Conservation (phyloP, 208 protist species). For the Vickermania spadyakhi region DNA sequence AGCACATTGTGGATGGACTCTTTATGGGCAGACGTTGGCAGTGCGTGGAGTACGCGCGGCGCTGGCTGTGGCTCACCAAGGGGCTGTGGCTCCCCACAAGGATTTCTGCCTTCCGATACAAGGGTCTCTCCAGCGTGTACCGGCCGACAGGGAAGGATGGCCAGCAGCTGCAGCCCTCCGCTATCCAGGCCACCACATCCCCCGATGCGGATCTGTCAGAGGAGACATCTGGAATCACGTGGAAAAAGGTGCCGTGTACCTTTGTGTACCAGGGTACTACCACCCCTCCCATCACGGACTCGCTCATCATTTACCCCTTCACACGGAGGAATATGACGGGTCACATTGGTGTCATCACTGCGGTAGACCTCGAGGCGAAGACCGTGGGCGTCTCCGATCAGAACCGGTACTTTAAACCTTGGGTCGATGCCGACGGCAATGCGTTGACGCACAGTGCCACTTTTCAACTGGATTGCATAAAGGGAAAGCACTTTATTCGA, state of each 20-base stretch:
- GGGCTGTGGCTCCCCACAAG: constrained; percentile 46
- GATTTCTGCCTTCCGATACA: constrained; percentile 35
- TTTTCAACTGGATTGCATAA: constrained; percentile 31
- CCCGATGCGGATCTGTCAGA: constrained; percentile 4
- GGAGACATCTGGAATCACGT: constrained; percentile 11
- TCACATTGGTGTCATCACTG: constrained; percentile 76
- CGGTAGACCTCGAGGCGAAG: constrained; percentile 19
- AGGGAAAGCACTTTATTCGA: constrained; percentile 46
- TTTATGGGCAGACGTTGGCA: constrained; percentile 85
- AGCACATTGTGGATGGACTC: constrained; percentile 31
- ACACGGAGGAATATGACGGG: constrained; percentile 46
- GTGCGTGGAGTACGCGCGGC: constrained; percentile 81
- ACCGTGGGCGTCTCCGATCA: constrained; percentile 64
- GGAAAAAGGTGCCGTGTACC: constrained; percentile 27
- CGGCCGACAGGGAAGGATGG: constrained; percentile 5
- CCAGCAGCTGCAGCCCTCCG: not conserved
- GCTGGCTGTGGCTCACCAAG: constrained; percentile 56
- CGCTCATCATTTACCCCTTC: constrained; percentile 74
- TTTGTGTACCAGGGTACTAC: constrained; percentile 42
- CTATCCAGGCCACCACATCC: not conserved
- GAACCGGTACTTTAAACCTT: constrained; percentile 73
- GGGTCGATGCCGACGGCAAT: constrained; percentile 12
- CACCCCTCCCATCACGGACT: constrained; percentile 31
- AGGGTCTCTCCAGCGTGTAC: constrained; percentile 17
- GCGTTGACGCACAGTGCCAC: constrained; percentile 27